Evolutionary conservation across 192 early-diverging fungal species (phyloP), one percentile per base, ranked within the genome.

Genomic region (Coemansia sp.): DNA sequence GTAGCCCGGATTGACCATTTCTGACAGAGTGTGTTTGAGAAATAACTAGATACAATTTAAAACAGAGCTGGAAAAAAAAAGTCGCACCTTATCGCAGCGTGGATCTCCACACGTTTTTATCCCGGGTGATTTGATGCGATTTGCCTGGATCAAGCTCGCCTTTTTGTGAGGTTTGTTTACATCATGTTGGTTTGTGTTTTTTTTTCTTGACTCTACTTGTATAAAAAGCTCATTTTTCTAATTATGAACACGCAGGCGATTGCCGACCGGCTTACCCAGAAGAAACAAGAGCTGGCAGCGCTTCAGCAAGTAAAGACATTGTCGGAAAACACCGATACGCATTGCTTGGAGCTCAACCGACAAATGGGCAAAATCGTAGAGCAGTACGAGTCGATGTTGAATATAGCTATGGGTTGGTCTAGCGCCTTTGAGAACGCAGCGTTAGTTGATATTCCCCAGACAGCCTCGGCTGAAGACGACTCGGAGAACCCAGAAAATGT

Each of bases 251-350:
- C 76, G 1, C 76, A 79, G 47, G 59, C 52, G 18, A 62, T 79
- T 45, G 31, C 46, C 22, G 76, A 79, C 19, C 54, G 76, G 43
- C 68, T 79, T 32, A 55, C 43, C 2, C 69, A 69, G 32, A 79
- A 79, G 62, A 79, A 69, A 33, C 76, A 79, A 30, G 76, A 79
- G 60, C 66, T 79, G 21, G 76, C 62, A 8, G 76, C 76, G 24
- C 66, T 79, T 5, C 54, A 69, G 55, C 61, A 63, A 27, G 69
- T 79, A 9, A 70, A 65, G 38, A 55, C 55, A 30, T 61, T 79
- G 46, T 71, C 76, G 1, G 66, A 79, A 46, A 56, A 49, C 56
- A 79, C 76, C 5, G 76, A 71, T 54, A 51, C 69, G 11, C 76
- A 79, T 38, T 79, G 76, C 43, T 28, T 69, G 61, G 76, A 79